phyloP scores from a whole-genome alignment of 1,284 basidiomycete genomes.

The Phylloboletellus chloephorus region DNA sequence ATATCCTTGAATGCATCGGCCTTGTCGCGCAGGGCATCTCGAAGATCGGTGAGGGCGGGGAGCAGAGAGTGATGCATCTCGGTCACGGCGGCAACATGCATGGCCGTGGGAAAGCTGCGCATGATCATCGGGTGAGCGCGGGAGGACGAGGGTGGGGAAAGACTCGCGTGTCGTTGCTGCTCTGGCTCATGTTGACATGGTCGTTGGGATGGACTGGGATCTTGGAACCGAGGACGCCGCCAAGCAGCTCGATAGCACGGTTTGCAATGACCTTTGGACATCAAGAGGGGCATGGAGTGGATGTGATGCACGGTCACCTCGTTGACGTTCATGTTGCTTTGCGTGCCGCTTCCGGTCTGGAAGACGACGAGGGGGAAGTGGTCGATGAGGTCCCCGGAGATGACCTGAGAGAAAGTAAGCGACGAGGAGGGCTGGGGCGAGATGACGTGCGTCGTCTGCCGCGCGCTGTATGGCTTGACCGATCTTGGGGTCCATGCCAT shows the following conservation, averaged over 20 bases:
- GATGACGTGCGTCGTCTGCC: slow-evolving; percentile 77
- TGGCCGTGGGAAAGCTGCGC: slow-evolving; percentile 94
- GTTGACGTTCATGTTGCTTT: slow-evolving; percentile 99
- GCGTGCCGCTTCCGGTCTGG: slow-evolving; percentile 98
- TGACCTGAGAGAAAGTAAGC: slow-evolving; percentile 56
- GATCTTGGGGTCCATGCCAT: slow-evolving; percentile 89
- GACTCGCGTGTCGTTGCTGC: slow-evolving; percentile 92
- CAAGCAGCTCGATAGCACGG: slow-evolving; percentile 95
- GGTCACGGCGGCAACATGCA: slow-evolving; percentile 96
- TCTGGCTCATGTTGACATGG: slow-evolving; percentile 99
- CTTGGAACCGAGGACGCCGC: slow-evolving; percentile 94
- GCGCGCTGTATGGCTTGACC: slow-evolving; percentile 89
- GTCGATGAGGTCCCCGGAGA: slow-evolving; percentile 89
- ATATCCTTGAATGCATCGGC: slow-evolving; percentile 80
- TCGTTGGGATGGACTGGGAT: slow-evolving; percentile 99
- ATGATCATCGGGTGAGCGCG: neutral
- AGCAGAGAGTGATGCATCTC: slow-evolving; percentile 81
- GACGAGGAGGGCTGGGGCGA: neutral
- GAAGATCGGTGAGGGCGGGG: slow-evolving; percentile 82
- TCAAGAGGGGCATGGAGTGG: neutral
- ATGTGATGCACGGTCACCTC: slow-evolving; percentile 50
- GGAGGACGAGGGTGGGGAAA: neutral
- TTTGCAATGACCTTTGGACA: slow-evolving; percentile 86
- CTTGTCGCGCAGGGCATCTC: slow-evolving; percentile 81
- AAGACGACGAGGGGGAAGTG: slow-evolving; percentile 99